Conservation (phyloP, 495 filamentous ascomycete species). For the Penicillium cosmopolitanum region DNA sequence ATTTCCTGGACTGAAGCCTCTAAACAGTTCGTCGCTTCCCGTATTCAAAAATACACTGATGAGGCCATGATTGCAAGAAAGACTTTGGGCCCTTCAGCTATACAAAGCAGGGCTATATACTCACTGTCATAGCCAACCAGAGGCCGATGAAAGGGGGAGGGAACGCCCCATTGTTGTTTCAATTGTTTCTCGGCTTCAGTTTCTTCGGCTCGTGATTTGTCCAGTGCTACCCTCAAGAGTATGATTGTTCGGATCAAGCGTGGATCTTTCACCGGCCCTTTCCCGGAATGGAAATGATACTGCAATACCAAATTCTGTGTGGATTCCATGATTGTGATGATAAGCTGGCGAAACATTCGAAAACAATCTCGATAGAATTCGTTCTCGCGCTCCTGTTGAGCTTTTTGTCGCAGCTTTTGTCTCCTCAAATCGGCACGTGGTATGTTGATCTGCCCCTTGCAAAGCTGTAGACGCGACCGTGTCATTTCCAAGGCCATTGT, state of each 20-base stretch:
- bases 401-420: constrained; percentile 10
- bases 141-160: no score
- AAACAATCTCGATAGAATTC: constrained; percentile 16
- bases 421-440: constrained; percentile 9
- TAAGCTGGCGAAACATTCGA: constrained; percentile 7
- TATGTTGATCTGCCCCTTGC: constrained; percentile 1
- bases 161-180: constrained; percentile 3
- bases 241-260: not conserved
- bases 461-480: constrained; percentile 9
- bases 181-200: not conserved
- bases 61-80: no score
- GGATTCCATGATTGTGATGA: not conserved
- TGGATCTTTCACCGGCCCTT: not conserved
- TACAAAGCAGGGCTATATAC: no score
- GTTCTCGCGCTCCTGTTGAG: constrained; percentile 16
- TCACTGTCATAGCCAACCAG: no score
- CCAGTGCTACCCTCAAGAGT: not conserved
- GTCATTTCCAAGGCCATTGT: constrained; percentile 19
- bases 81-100: no score
- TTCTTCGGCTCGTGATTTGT: constrained; percentile 3
- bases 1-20: no score
- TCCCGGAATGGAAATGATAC: constrained; percentile 10
- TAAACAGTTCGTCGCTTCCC: no score
- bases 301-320: constrained; percentile 6
- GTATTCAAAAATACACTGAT: no score